A percentile compares a stretch with the other conserved stretches of the same genome.
Evolutionary conservation across 1,284 basidiomycete genomes (phyloP).

Genomic region (Anthracocystis walkeri): DNA sequence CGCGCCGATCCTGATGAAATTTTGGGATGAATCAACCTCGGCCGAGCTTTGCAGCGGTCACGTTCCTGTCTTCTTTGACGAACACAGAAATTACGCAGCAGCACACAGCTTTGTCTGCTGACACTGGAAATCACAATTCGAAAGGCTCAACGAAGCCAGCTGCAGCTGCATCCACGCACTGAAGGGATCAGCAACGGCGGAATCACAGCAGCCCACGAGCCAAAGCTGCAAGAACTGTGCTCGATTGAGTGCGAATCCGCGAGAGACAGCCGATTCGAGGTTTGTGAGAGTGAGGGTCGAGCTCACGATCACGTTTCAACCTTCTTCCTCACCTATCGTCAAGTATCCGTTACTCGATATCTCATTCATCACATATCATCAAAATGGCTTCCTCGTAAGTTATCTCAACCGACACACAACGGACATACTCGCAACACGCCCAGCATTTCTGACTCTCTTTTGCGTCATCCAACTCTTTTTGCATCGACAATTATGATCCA

Average conservation of each 20-base stretch:
- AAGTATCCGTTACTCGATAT: conserved; percentile 45
- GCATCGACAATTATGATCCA: conserved; percentile 1
- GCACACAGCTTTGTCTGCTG: conserved; percentile 2
- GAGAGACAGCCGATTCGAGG: background rate
- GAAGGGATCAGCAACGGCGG: background rate
- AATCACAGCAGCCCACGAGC: background rate
- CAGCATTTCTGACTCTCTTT: conserved; percentile 14
- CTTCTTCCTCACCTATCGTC: conserved; percentile 43
- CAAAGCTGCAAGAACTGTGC: background rate
- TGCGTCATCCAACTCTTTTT: background rate
- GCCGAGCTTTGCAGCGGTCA: conserved; percentile 1
- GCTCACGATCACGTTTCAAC: conserved; percentile 35
- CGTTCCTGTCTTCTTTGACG: background rate
- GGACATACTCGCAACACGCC: background rate
- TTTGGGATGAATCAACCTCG: background rate
- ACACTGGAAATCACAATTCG: background rate
- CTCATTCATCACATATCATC: conserved; percentile 37
- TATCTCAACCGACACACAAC: background rate
- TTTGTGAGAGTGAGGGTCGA: conserved; percentile 12
- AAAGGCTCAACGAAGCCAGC: background rate
- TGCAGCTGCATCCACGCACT: background rate
- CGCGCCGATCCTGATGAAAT: background rate
- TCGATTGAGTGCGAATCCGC: background rate
- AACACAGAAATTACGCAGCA: background rate
- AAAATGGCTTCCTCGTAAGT: conserved; percentile 58